Evolutionary conservation across 2,329 filamentous ascomycete species (phyloP), one percentile per base, ranked within the genome.

Genomic region (Chalaropsis thielavioides): DNA sequence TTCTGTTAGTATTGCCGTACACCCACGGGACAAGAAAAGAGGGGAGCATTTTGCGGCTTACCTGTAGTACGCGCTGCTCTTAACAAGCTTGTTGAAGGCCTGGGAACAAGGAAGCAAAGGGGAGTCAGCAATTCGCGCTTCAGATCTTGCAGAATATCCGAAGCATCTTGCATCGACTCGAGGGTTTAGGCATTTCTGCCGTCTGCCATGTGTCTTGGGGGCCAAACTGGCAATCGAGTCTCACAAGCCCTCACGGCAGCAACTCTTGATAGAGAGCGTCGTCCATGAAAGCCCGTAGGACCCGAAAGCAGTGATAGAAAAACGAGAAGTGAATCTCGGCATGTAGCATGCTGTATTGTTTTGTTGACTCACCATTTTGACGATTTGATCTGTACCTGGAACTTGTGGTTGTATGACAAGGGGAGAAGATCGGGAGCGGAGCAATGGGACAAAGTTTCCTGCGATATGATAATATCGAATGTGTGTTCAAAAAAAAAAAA

Each of bases 111-210:
- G 71, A 76, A 68, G 67, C 74, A 74, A 77, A 79, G 79, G 79
- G 86, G 89, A 96, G 90, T 96, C 92, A 96, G 92, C 92, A 96
- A 96, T 96, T 96, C 86, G 85, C 92, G 91, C 92, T 96, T 96
- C 92, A 96, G 92, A 84, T 56, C 64, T 44, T 64, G 58, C 60
- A 59, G 43, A 54, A 63, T 27, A 65, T 89, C 89, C 92, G 92
- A 96, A 96, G 91, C 91, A 95, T 90, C 90, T 96, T 96, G 92
- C 90, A 84, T 81, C 81, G 89, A 94, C 88, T 88, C 87, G 75
- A 67, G 65, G 35, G 66, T 68, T 68, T 71, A 72, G 75, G 73
- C 76, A 77, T 78, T 78, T 79, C 76, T 78, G 75, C 74, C 75
- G 67, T 64, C 13, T 66, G 44, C 61, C 62, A 58, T 64, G 27